Evolutionary conservation across 768 basidiomycete species (phyloP).

Genomic region (Mycena capillaripes): DNA sequence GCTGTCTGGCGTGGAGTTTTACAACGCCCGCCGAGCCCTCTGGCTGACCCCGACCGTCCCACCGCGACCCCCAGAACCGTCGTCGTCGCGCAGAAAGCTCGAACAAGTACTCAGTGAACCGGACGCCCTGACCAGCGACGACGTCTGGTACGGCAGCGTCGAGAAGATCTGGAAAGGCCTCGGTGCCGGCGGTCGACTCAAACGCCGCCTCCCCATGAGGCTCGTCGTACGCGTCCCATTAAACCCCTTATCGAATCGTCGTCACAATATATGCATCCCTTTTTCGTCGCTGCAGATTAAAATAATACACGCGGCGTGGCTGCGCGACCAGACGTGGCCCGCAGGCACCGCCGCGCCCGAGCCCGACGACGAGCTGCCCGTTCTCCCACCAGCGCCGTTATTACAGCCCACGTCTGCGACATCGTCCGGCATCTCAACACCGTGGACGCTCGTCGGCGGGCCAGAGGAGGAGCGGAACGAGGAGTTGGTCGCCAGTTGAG

Average conservation of each 20-base stretch:
- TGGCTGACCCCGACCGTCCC: constrained; percentile 63
- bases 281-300: constrained; percentile 65
- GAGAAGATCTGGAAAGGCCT: constrained; percentile 77
- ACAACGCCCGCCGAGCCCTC: constrained; percentile 70
- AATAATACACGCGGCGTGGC: constrained; percentile 81
- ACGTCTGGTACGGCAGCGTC: constrained; percentile 69
- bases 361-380: constrained; percentile 65
- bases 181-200: constrained; percentile 68
- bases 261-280: not conserved
- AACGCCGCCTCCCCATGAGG: constrained; percentile 71
- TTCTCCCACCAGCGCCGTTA: constrained; percentile 30
- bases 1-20: constrained; percentile 69
- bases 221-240: constrained; percentile 66
- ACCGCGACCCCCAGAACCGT: constrained; percentile 43
- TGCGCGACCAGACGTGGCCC: constrained; percentile 85
- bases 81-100: constrained; percentile 60
- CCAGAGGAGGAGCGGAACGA: constrained; percentile 5
- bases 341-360: constrained; percentile 69
- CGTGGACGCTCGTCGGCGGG: constrained; percentile 39
- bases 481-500: not conserved
- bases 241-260: not conserved
- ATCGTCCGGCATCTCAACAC: constrained; percentile 44
- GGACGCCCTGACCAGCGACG: constrained; percentile 62
- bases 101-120: constrained; percentile 64
- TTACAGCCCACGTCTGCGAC: constrained; percentile 31